phyloP scores from a whole-genome alignment of 371 early-diverging fungal genomes.

The Mucor piriformis region DNA sequence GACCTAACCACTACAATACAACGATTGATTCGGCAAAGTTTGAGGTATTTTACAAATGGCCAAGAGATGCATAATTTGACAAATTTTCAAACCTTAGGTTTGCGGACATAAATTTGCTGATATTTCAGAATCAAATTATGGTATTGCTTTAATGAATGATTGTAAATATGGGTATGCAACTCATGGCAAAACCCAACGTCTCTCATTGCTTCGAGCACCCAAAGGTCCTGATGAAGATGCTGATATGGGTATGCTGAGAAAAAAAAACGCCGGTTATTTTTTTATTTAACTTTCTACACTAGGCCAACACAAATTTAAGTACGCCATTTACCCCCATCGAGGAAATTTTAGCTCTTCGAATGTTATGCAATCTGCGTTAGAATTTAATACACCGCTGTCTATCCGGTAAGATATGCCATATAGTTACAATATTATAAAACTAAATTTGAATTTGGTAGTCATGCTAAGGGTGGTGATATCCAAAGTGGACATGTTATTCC shows the following conservation, averaged over 20 bases:
- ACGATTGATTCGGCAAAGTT: slow-evolving; percentile 88
- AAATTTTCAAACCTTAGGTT: too few relatives aligned
- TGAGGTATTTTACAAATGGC: slow-evolving; percentile 33
- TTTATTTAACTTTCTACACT: background rate
- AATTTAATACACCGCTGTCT: slow-evolving; percentile 85
- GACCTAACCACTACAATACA: slow-evolving; percentile 95
- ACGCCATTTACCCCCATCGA: slow-evolving; percentile 89
- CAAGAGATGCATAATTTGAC: too few relatives aligned
- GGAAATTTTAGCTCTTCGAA: slow-evolving; percentile 76
- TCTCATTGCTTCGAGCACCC: slow-evolving; percentile 86
- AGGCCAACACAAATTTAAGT: slow-evolving; percentile 80
- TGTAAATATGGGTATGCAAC: slow-evolving; percentile 90
- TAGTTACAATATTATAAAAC: too few relatives aligned
- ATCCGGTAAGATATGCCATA: slow-evolving; percentile 44
- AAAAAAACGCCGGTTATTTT: background rate
- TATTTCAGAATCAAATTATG: slow-evolving; percentile 90
- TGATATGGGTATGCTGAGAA: slow-evolving; percentile 57
- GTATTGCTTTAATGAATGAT: slow-evolving; percentile 93
- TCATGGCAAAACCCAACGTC: slow-evolving; percentile 78
- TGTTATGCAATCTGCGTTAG: slow-evolving; percentile 84
- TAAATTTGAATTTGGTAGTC: background rate
- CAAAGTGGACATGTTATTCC: slow-evolving; percentile 12
- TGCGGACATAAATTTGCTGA: slow-evolving; percentile 97
- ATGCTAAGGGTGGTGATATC: slow-evolving; percentile 17
- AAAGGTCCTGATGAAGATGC: slow-evolving; percentile 75